Conservation (phyloP, 2,329 filamentous ascomycete species). For the Penicillium sp. region DNA sequence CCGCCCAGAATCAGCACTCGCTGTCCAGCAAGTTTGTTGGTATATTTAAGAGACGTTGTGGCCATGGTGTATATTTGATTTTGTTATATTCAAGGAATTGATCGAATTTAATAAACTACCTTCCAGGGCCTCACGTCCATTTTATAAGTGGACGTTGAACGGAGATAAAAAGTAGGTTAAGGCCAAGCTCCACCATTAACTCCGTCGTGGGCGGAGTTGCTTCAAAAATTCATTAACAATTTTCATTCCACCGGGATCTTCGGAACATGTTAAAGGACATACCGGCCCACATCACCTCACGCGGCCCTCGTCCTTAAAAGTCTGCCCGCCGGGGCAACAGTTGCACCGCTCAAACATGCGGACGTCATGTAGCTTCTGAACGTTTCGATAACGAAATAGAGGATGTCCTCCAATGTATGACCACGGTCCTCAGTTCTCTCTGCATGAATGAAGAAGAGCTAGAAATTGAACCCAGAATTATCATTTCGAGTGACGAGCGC, state of each 20-base stretch:
- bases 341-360: neutral
- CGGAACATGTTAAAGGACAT: neutral
- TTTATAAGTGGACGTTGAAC: neutral
- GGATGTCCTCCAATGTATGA: no score
- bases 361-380: no score
- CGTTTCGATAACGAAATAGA: no score
- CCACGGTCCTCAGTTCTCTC: no score
- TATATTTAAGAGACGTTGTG: conserved; percentile 9
- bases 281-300: neutral
- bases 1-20: conserved; percentile 54
- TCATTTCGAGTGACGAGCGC: no score
- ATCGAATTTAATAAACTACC: neutral
- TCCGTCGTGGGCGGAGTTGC: neutral
- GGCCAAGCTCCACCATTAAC: neutral
- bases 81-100: neutral
- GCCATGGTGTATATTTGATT: neutral
- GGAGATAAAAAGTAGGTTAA: neutral
- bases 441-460: no score
- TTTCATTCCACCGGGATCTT: neutral
- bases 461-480: no score
- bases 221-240: neutral
- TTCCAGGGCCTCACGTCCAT: neutral
- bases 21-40: conserved; percentile 15
- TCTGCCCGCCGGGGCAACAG: neutral
- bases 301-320: neutral